Conservation (phyloP, 345 rosid genomes). For the Bruguiera sexangula region DNA sequence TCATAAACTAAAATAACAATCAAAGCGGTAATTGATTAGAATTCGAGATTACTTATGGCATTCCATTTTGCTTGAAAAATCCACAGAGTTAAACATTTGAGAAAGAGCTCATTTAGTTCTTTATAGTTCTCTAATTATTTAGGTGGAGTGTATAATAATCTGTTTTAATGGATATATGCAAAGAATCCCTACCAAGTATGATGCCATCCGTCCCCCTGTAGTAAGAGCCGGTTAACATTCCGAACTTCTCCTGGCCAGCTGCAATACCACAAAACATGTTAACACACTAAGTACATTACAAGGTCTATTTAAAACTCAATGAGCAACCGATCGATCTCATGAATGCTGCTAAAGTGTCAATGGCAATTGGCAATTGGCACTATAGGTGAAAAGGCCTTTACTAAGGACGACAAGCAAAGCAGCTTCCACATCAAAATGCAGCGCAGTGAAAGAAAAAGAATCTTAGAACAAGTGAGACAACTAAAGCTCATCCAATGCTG, state of each 20-base stretch:
- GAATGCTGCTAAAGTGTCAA: too few species aligned
- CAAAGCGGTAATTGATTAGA: conserved; percentile 1
- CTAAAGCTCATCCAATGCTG: background rate
- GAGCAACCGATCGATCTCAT: too few species aligned
- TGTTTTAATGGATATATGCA: background rate
- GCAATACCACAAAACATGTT: conserved; percentile 26
- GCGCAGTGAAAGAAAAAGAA: too few species aligned
- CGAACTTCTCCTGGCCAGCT: conserved; percentile 99
- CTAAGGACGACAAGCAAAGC: too few species aligned
- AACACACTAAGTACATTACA: conserved; percentile 1
- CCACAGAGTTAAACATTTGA: too few species aligned
- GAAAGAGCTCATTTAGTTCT: too few species aligned
- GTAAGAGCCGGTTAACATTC: conserved; percentile 76
- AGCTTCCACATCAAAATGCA: too few species aligned
- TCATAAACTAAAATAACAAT: conserved; percentile 62
- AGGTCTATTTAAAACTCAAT: background rate
- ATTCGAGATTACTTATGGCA: background rate
- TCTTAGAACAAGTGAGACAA: background rate
- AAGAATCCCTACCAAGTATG: conserved; percentile 66
- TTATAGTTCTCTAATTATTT: background rate
- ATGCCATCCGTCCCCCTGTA: conserved; percentile 95
- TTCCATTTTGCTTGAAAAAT: background rate
- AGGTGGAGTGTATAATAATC: background rate
- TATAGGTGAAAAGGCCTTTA: too few species aligned
- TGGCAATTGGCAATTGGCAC: background rate